Evolutionary conservation across 176 grass and related monocot genomes (phyloP).

Genomic region (Puccinellia tenuiflora): DNA sequence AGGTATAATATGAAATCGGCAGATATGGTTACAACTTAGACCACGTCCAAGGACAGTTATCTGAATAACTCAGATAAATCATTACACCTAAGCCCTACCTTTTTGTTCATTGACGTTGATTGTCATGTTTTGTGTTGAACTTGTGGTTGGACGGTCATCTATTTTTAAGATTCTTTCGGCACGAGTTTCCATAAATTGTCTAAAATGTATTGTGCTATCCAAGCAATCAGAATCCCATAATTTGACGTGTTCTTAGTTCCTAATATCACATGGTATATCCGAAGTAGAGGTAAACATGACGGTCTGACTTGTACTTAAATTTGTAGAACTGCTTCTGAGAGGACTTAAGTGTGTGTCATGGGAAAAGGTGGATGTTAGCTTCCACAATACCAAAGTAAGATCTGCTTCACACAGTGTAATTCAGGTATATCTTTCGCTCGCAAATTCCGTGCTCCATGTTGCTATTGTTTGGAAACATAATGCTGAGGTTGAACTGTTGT

Average conservation of each 20-base stretch:
- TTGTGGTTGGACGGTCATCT: neutral
- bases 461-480: neutral
- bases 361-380: conserved; percentile 97
- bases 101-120: neutral
- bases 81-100: neutral
- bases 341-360: conserved; percentile 74
- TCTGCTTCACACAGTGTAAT: conserved; percentile 87
- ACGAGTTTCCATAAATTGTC: neutral
- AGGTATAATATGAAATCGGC: conserved; percentile 16
- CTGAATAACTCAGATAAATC: conserved; percentile 2
- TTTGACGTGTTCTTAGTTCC: conserved; percentile 2
- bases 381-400: conserved; percentile 72
- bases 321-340: conserved; percentile 73
- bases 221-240: neutral
- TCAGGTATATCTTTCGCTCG: conserved; percentile 51
- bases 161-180: neutral
- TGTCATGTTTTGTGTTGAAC: conserved; percentile 15
- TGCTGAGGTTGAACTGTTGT: neutral
- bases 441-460: neutral
- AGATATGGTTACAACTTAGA: conserved; percentile 17
- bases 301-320: conserved; percentile 19
- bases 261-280: neutral
- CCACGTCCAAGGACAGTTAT: neutral
- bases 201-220: neutral
- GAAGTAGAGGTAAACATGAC: neutral